Evolutionary conservation across 2,329 filamentous ascomycete genomes (phyloP).

Genomic region (Hypoxylon sp.): DNA sequence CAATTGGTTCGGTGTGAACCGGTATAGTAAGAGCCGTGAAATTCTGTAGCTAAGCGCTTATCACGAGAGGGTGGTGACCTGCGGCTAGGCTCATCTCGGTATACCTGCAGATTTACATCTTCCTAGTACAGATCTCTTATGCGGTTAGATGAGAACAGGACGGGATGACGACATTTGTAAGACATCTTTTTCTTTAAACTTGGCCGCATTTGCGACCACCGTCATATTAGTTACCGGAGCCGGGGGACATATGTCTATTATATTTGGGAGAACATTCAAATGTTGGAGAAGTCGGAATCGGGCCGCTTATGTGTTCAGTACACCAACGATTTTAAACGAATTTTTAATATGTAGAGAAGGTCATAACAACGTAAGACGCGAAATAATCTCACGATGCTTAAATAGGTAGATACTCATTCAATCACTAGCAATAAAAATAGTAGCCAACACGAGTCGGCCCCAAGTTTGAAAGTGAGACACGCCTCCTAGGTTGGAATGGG

Average conservation of each 20-base stretch:
- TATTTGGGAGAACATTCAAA: not conserved
- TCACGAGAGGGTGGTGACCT: slow-evolving; percentile 20
- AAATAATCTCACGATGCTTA: slow-evolving; percentile 5
- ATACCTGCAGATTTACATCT: slow-evolving; percentile 32
- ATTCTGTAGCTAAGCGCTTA: slow-evolving; percentile 39
- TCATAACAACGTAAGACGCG: slow-evolving; percentile 1
- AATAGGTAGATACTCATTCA: slow-evolving; percentile 2
- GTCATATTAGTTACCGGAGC: slow-evolving; percentile 6
- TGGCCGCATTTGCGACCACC: slow-evolving; percentile 17
- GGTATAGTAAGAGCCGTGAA: slow-evolving; percentile 19
- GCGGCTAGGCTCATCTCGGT: slow-evolving; percentile 27
- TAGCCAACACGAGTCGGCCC: slow-evolving; percentile 12
- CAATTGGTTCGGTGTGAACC: slow-evolving; percentile 28
- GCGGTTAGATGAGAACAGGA: slow-evolving; percentile 26
- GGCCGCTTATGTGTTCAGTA: slow-evolving; percentile 18
- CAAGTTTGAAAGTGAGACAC: slow-evolving; percentile 31
- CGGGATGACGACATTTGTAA: slow-evolving; percentile 41
- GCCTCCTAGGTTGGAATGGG: slow-evolving; percentile 10
- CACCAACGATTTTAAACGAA: slow-evolving; percentile 1
- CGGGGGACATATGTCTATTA: not conserved
- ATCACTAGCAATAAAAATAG: slow-evolving; percentile 26
- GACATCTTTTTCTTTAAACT: slow-evolving; percentile 17
- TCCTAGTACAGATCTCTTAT: slow-evolving; percentile 41
- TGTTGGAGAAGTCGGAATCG: slow-evolving; percentile 21
- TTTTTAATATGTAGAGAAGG: slow-evolving; percentile 12